A percentile compares a stretch with the other conserved stretches of the same genome.
phyloP scores from a whole-genome alignment of 257 asterid species.

The Haberlea rhodopensis region DNA sequence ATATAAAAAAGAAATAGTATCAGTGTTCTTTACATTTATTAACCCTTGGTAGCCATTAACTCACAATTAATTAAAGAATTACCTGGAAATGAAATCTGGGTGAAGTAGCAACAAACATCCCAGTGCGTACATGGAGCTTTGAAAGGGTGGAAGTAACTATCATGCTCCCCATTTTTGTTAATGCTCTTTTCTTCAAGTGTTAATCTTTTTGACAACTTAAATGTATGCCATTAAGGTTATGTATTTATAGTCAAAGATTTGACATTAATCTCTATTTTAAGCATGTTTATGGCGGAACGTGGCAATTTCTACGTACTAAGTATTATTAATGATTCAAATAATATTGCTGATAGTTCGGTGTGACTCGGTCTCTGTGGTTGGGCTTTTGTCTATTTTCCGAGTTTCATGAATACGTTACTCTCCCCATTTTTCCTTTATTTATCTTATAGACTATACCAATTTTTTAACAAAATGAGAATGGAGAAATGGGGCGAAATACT shows the following conservation, averaged over 20 bases:
- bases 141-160: constrained; percentile 34
- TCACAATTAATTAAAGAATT: neutral
- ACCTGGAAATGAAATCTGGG: constrained; percentile 40
- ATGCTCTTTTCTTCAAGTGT: neutral
- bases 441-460: too few species aligned
- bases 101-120: constrained; percentile 24
- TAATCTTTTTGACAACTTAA: too few species aligned
- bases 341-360: neutral
- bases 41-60: too few species aligned
- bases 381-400: neutral
- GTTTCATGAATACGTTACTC: neutral
- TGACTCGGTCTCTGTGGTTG: neutral
- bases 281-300: neutral
- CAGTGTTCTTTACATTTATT: too few species aligned
- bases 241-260: neutral
- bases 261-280: neutral
- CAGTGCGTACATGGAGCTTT: constrained; percentile 37
- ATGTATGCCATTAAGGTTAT: too few species aligned
- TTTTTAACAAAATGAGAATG: too few species aligned
- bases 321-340: neutral
- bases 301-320: neutral
- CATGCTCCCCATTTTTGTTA: constrained; percentile 43
- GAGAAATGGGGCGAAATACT: too few species aligned
- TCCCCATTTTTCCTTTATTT: neutral
- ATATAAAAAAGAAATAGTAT: too few species aligned